phyloP scores from a whole-genome alignment of 306 rosid genomes.

The Quercus agrifolia region DNA sequence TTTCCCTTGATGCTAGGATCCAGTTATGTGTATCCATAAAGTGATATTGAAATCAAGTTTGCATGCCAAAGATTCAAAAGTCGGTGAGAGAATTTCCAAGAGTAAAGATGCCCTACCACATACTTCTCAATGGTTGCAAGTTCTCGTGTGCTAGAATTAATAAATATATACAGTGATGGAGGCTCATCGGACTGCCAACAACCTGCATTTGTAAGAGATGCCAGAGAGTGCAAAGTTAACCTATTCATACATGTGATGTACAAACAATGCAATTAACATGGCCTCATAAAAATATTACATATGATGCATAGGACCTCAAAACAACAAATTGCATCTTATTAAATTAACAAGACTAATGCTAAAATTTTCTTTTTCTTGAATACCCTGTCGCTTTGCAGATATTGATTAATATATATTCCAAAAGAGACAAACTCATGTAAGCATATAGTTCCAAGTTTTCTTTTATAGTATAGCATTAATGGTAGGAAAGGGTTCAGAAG shows the following conservation, averaged over 20 bases:
- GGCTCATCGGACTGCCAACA: conserved; percentile 85
- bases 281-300: neutral
- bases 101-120: conserved; percentile 70
- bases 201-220: conserved; percentile 52
- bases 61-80: conserved; percentile 13
- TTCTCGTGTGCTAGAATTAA: conserved; percentile 90
- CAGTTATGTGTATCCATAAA: neutral
- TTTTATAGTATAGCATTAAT: neutral
- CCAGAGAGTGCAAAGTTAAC: conserved; percentile 15
- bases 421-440: neutral
- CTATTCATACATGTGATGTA: neutral
- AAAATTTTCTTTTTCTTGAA: neutral
- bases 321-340: neutral
- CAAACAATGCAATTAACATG: conserved; percentile 5
- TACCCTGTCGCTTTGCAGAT: neutral
- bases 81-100: conserved; percentile 14
- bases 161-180: conserved; percentile 79
- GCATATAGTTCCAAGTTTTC: neutral
- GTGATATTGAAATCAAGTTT: neutral
- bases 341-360: neutral
- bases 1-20: neutral
- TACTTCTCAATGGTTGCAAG: conserved; percentile 89
- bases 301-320: neutral
- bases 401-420: neutral
- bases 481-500: neutral